A percentile compares a stretch with the other conserved stretches of the same genome.
Conservation (phyloP, 108 stramenopile species). For the Fistulifera pelliculosa region DNA sequence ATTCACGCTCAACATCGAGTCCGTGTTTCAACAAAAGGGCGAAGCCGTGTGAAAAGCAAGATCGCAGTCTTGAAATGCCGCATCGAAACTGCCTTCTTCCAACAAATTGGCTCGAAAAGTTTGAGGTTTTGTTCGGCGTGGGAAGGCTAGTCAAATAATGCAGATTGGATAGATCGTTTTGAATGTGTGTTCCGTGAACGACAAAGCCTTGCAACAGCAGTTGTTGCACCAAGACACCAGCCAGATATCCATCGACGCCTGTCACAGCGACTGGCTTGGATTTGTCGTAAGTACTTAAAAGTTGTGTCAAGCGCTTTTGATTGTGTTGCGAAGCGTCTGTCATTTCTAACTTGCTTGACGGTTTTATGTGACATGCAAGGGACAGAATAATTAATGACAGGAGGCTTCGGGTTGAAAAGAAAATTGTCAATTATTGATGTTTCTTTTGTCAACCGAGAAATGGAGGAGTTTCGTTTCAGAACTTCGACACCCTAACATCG, state of each 20-base stretch:
- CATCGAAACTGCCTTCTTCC: conserved; percentile 8
- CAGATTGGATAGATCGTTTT: conserved; percentile 1
- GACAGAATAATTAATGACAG: no score
- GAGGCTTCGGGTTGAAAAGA: no score
- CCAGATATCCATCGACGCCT: conserved; percentile 66
- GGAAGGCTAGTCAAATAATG: conserved; percentile 6
- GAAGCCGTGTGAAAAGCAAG: conserved; percentile 20
- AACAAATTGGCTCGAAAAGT: conserved; percentile 14
- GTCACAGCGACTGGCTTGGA: conserved; percentile 83
- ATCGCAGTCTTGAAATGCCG: conserved; percentile 11
- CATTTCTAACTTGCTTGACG: no score
- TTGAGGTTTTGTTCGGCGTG: conserved; percentile 11
- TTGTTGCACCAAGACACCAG: conserved; percentile 13
- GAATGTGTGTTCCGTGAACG: conserved; percentile 16
- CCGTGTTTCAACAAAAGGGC: background rate
- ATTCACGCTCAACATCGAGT: conserved; percentile 8
- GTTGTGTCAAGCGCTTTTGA: no score
- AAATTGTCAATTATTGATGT: no score
- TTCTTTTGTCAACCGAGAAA: no score
- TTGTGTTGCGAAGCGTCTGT: no score
- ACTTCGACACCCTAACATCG: no score
- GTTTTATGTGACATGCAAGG: no score
- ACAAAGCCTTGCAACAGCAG: conserved; percentile 11
- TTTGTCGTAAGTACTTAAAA: conserved; percentile 21
- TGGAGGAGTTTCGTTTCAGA: no score